Base-by-base conservation (phyloP, 768 basidiomycete species). In the Boletus tylopilopsis region DNA sequence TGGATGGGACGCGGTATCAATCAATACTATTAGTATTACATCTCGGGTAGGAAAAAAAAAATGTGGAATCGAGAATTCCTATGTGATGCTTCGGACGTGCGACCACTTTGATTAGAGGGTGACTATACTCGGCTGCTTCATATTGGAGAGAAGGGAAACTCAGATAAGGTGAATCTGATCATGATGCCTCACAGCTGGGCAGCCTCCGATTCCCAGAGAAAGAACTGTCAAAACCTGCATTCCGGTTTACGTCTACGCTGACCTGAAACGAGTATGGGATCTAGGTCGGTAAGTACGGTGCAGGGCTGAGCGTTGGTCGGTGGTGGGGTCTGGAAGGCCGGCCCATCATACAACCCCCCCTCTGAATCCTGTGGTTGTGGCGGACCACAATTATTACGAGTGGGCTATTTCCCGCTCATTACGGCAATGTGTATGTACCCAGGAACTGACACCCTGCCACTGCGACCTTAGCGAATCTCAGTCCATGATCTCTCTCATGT, bases 1-100 rank as follows among this genome's bases (percentile, higher is more conserved):
- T 39, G 44, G 54, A 53, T 58, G 53, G 42, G 34, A 65, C 61
- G n/a, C n/a, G 66, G 68, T 34, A 47, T 55, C 62, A 62, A 68
- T 30, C 12, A 27, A 7, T n/a, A n/a, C n/a, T n/a, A n/a, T n/a
- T n/a, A n/a, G n/a, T n/a, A n/a, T 66, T 55, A 49, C 61, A 62
- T 47, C 48, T 66, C 62, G 55, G 54, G 50, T 54, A 47, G 53
- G 55, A 57, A 61, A 51, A 51, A 49, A 58, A 44, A 41, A n/a
- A n/a, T n/a, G 33, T 46, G 49, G 19, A 42, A 55, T 55, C 45
- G 53, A 56, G 54, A 56, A 64, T 52, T 30, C 41, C 40, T 34
- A n/a, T 43, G 22, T 56, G 49, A 51, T 41, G 55, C n/a, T 53
- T 45, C 48, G 52, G 45, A 51, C 56, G 58, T 57, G 56, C 48